These are phyloP conservation scores for Russula griseocarnosa DNA, from an alignment of 768 basidiomycete species.

Conservation along the genomic window DNA sequence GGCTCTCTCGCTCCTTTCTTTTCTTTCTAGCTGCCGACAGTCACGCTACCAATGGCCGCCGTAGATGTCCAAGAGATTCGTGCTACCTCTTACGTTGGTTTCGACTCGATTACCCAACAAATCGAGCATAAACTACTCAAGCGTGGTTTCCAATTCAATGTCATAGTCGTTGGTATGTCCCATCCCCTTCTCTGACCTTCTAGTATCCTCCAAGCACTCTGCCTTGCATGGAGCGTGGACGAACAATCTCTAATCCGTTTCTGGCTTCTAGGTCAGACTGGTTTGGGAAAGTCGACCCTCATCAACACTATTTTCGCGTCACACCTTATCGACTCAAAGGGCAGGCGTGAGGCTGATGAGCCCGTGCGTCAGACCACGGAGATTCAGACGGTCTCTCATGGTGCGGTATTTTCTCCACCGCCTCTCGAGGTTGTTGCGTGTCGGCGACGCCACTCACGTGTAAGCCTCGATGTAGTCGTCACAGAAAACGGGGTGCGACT, in stretches of 20 bases:
- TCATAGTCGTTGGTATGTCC: conserved; percentile 87
- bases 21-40: not conserved
- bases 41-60: conserved; percentile 25
- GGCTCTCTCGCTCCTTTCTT: conserved; percentile 9
- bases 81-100: conserved; percentile 92
- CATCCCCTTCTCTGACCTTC: conserved; percentile 8
- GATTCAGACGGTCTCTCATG: conserved; percentile 91
- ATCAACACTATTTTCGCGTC: conserved; percentile 99
- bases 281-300: conserved; percentile 96
- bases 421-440: not conserved
- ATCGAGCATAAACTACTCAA: conserved; percentile 99
- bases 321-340: conserved; percentile 97
- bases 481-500: conserved; percentile 94
- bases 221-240: not conserved
- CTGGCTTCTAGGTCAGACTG: conserved; percentile 74
- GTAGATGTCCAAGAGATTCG: conserved; percentile 64
- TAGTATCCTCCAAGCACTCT: not conserved
- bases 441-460: conserved; percentile 7
- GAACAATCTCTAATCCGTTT: not conserved
- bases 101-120: conserved; percentile 95
- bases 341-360: conserved; percentile 81
- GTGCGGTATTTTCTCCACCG: conserved; percentile 43
- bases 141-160: conserved; percentile 98
- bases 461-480: conserved; percentile 56
- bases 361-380: conserved; percentile 94